A percentile compares a stretch with the other conserved stretches of the same genome.
These are phyloP conservation scores for Candida broadrunensis DNA, from an alignment of 805 yeast species.

Conservation along the genomic window DNA sequence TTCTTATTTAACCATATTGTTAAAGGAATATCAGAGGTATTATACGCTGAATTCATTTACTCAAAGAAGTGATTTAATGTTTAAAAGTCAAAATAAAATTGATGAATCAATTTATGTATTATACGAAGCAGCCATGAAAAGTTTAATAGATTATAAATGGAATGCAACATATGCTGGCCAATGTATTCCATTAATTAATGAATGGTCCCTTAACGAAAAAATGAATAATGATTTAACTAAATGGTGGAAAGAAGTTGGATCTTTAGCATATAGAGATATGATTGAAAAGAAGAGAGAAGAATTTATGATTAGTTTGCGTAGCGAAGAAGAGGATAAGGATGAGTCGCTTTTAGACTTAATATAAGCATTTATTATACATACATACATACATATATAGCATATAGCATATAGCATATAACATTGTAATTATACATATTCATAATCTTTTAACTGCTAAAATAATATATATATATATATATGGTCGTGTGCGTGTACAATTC, in stretches of 20 bases:
- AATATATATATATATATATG: no score
- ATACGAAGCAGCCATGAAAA: slow-evolving; percentile 19
- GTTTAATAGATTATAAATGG: slow-evolving; percentile 27
- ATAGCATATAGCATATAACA: neutral
- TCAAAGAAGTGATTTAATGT: neutral
- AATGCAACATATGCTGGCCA: slow-evolving; percentile 23
- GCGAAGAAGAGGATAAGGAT: slow-evolving; percentile 26
- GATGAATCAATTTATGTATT: slow-evolving; percentile 12
- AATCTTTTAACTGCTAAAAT: no score
- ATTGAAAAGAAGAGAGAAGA: slow-evolving; percentile 22
- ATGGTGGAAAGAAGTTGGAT: slow-evolving; percentile 18
- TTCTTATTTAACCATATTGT: slow-evolving; percentile 16
- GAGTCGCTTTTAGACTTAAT: slow-evolving; percentile 26
- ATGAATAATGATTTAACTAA: slow-evolving; percentile 22
- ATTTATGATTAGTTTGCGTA: slow-evolving; percentile 17
- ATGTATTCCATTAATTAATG: slow-evolving; percentile 25
- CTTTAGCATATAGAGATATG: slow-evolving; percentile 17
- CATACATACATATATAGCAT: neutral
- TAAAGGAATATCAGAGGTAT: slow-evolving; percentile 11
- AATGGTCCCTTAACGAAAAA: slow-evolving; percentile 31
- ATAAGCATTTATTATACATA: neutral
- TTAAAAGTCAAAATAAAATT: slow-evolving; percentile 5
- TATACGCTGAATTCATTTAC: slow-evolving; percentile 16
- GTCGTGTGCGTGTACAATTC: neutral
- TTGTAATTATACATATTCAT: neutral